Conservation (phyloP, 176 grass and related monocot genomes). For the Lolium rigidum region DNA sequence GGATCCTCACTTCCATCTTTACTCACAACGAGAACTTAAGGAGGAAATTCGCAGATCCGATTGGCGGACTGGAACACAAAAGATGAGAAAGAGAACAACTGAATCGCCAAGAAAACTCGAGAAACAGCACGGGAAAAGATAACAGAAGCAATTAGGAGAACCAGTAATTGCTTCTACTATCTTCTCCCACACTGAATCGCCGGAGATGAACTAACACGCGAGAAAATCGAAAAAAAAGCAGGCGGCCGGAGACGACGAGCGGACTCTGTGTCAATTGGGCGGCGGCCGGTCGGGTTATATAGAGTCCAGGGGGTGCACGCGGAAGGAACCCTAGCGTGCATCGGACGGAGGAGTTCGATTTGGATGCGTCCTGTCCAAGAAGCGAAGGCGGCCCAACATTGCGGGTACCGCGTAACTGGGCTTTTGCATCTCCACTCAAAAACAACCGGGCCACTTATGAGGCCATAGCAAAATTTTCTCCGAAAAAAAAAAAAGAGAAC, state of each 20-base stretch:
- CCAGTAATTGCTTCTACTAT: too few relatives aligned
- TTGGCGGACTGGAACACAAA: background rate
- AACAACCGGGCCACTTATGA: too few relatives aligned
- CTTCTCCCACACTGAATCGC: too few relatives aligned
- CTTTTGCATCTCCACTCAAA: too few relatives aligned
- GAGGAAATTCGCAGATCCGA: background rate
- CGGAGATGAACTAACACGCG: too few relatives aligned
- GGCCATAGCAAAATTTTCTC: too few relatives aligned
- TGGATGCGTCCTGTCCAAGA: background rate
- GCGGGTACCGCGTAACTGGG: background rate
- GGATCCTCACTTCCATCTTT: slow-evolving; percentile 53
- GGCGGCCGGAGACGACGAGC: background rate
- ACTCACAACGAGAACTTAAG: background rate
- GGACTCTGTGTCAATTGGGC: fast-evolving
- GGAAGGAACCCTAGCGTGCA: slow-evolving; percentile 45
- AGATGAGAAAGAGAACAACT: background rate
- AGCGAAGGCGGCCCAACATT: background rate
- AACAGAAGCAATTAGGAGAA: background rate
- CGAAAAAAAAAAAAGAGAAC: too few relatives aligned
- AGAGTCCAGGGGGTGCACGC: background rate
- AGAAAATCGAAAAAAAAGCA: fast-evolving
- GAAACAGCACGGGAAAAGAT: background rate
- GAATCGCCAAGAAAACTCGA: background rate
- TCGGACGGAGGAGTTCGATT: background rate
- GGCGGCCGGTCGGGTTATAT: slow-evolving; percentile 16